These are phyloP conservation scores for Tephrocybe sp. DNA, from an alignment of 768 basidiomycete genomes.

Conservation along the genomic window DNA sequence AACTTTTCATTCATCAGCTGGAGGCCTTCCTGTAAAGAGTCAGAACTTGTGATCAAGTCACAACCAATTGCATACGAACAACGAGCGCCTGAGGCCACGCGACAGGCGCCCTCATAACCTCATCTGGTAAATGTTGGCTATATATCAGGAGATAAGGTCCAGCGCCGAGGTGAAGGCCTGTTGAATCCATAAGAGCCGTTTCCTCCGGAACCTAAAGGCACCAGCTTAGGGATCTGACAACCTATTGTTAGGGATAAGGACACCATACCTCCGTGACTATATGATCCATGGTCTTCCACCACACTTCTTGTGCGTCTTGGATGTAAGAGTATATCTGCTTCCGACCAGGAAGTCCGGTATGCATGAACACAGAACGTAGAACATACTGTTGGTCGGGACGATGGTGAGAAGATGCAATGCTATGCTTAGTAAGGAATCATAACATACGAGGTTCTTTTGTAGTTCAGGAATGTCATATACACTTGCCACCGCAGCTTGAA, in stretches of 20 bases:
- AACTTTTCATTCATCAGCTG: slow-evolving; percentile 32
- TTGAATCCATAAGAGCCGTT: slow-evolving; percentile 62
- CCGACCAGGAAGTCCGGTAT: slow-evolving; percentile 76
- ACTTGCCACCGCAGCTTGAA: slow-evolving; percentile 42
- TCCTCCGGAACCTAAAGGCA: slow-evolving; percentile 67
- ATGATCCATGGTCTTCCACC: slow-evolving; percentile 84
- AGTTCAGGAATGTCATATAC: slow-evolving; percentile 67
- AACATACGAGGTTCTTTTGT: slow-evolving; percentile 54
- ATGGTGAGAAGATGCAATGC: neutral
- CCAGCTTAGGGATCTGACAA: neutral
- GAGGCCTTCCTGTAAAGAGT: slow-evolving; percentile 29
- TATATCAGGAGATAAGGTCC: slow-evolving; percentile 83
- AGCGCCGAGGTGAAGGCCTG: slow-evolving; percentile 72
- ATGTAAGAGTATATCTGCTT: slow-evolving; percentile 81
- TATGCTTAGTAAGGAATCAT: neutral
- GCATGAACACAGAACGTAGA: slow-evolving; percentile 73
- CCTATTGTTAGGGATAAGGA: neutral
- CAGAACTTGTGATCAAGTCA: neutral
- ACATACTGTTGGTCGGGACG: slow-evolving; percentile 55
- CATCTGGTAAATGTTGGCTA: slow-evolving; percentile 39
- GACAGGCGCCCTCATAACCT: slow-evolving; percentile 33
- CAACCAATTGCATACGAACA: slow-evolving; percentile 22
- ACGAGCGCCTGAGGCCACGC: slow-evolving; percentile 37
- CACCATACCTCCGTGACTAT: slow-evolving; percentile 58
- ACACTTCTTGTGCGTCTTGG: slow-evolving; percentile 55